These are phyloP conservation scores for Neckera pumila DNA, from an alignment of 225 moss, liverwort and hornwort genomes.

Conservation along the genomic window DNA sequence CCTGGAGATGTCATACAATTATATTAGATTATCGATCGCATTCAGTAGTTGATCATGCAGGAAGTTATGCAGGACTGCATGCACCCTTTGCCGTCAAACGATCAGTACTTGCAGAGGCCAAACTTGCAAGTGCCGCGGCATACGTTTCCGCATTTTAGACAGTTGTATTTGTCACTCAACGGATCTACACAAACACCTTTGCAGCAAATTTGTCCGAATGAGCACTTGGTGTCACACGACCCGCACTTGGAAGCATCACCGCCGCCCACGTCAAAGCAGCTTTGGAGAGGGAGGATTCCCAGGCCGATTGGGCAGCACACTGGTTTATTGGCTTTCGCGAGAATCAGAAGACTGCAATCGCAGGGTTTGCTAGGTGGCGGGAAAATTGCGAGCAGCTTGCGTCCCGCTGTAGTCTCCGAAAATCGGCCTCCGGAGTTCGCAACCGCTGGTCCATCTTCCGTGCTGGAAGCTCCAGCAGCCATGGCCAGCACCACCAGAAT, in stretches of 20 bases:
- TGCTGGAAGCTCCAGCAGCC: neutral
- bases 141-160: too few species aligned
- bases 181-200: too few species aligned
- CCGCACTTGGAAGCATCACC: rapidly evolving
- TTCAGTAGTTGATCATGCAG: neutral
- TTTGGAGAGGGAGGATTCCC: too few species aligned
- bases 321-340: rapidly evolving
- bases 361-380: too few species aligned
- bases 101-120: rapidly evolving
- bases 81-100: neutral
- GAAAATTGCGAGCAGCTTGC: neutral
- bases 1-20: neutral
- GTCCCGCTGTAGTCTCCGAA: neutral
- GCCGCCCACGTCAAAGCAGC: neutral
- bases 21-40: too few species aligned
- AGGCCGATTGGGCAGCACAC: neutral
- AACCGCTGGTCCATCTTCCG: neutral
- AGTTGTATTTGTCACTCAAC: too few species aligned
- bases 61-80: neutral
- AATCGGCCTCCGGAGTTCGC: neutral
- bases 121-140: neutral
- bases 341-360: rapidly evolving
- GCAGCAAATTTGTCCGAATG: rapidly evolving
- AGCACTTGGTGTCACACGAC: too few species aligned
- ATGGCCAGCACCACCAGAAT: neutral